These are phyloP conservation scores for Kokia cookei DNA, from an alignment of 441 rosid genomes.

Conservation along the genomic window DNA sequence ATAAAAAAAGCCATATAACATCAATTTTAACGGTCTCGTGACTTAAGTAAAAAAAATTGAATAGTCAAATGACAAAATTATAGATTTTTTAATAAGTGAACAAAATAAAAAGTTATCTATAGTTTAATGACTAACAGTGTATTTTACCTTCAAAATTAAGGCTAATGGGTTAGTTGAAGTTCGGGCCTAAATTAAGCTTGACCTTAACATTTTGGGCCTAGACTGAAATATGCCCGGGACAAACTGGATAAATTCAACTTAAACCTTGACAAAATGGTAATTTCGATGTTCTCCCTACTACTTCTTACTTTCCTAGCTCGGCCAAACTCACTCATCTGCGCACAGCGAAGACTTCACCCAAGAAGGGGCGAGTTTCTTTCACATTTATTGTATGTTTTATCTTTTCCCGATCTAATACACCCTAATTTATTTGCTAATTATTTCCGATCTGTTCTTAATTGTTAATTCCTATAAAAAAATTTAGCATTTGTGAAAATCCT, in stretches of 20 bases:
- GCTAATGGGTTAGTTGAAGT: background rate
- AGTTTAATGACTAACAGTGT: no score
- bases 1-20: no score
- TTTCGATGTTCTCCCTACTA: background rate
- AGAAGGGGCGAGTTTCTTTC: background rate
- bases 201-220: background rate
- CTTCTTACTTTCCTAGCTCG: background rate
- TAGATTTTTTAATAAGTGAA: no score
- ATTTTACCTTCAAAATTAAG: background rate
- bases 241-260: background rate
- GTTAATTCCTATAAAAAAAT: background rate
- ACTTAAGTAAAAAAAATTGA: no score
- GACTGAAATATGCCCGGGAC: background rate
- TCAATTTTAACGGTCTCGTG: no score
- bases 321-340: background rate
- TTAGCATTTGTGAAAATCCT: background rate
- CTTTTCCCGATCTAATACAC: background rate
- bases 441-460: background rate
- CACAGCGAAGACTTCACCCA: background rate
- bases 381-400: background rate
- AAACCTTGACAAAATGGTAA: background rate
- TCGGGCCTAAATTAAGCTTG: background rate
- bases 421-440: background rate
- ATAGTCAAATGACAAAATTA: rapidly evolving
- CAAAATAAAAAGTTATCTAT: no score